A percentile compares a stretch with the other conserved stretches of the same genome.
Conservation (phyloP, 495 filamentous ascomycete species). For the Pseudevernia furfuracea region DNA sequence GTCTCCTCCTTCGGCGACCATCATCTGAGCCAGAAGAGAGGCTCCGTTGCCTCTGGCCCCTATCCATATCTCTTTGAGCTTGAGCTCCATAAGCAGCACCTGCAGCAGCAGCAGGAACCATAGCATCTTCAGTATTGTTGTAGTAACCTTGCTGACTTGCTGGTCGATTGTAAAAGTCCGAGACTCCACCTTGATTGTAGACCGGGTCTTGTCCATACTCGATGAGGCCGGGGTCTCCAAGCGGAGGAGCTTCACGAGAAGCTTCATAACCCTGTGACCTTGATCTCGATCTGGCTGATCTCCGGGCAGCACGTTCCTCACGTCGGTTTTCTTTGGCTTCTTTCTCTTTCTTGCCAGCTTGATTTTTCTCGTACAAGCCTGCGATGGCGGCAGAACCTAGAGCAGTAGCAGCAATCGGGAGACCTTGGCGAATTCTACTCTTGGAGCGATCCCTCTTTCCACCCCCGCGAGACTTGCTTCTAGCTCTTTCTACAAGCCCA, state of each 20-base stretch:
- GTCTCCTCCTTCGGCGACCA: constrained; percentile 33
- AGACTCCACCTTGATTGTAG: constrained; percentile 40
- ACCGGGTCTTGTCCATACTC: constrained; percentile 70
- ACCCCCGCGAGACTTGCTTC: constrained; percentile 60
- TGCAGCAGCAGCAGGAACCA: constrained; percentile 32
- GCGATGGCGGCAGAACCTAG: constrained; percentile 70
- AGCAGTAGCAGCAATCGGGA: constrained; percentile 65
- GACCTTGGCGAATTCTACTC: constrained; percentile 52
- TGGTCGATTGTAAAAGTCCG: constrained; percentile 46
- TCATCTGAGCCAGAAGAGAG: constrained; percentile 41
- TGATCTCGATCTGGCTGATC: constrained; percentile 43
- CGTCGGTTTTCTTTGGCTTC: constrained; percentile 44
- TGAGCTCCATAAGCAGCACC: constrained; percentile 30
- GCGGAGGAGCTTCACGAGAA: constrained; percentile 49
- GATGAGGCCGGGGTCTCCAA: constrained; percentile 60
- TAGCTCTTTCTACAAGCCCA: constrained; percentile 64
- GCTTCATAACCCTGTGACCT: constrained; percentile 52
- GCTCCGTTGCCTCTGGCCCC: constrained; percentile 31
- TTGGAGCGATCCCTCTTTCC: constrained; percentile 45
- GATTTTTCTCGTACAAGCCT: constrained; percentile 71
- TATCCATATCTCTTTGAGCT: constrained; percentile 25
- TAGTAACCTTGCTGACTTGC: constrained; percentile 37
- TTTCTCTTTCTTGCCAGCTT: constrained; percentile 58
- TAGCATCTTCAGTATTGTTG: constrained; percentile 29
- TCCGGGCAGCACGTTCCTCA: constrained; percentile 17